Percentiles rank a stretch among this genome's conserved stretches.
Evolutionary conservation across 2,329 filamentous ascomycete species (phyloP).

Genomic region (Calonectria naviculata): DNA sequence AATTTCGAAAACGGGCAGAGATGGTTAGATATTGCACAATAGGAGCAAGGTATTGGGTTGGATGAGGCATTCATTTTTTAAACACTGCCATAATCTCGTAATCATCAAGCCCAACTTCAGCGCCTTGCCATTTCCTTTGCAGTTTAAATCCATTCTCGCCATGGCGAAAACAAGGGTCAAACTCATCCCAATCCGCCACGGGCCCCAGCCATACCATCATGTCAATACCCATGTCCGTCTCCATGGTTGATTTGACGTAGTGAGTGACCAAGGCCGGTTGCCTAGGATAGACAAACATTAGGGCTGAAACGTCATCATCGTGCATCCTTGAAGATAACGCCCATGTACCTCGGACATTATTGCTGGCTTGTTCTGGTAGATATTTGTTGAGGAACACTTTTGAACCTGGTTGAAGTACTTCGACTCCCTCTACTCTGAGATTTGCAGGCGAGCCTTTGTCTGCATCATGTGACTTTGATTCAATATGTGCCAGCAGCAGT

Average conservation of each 20-base stretch:
- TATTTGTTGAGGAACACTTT: constrained; percentile 36
- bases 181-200: constrained; percentile 39
- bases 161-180: constrained; percentile 30
- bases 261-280: constrained; percentile 40
- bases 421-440: constrained; percentile 40
- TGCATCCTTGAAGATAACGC: constrained; percentile 38
- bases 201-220: constrained; percentile 40
- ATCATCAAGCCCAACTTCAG: constrained; percentile 30
- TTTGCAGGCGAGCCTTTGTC: neutral
- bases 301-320: constrained; percentile 31
- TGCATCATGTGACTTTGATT: neutral
- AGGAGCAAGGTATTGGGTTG: neutral
- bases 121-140: constrained; percentile 18
- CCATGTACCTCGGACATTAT: constrained; percentile 47
- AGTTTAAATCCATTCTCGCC: constrained; percentile 15
- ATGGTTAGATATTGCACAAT: no score
- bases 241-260: constrained; percentile 35
- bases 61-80: neutral
- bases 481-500: constrained; percentile 29
- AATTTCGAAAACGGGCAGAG: no score
- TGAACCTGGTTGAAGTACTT: constrained; percentile 34
- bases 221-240: constrained; percentile 12
- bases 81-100: constrained; percentile 37
- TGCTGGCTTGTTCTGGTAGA: constrained; percentile 38
- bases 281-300: constrained; percentile 50